Conservation (phyloP, 2,329 filamentous ascomycete species). For the Cyphellophora europaea region DNA sequence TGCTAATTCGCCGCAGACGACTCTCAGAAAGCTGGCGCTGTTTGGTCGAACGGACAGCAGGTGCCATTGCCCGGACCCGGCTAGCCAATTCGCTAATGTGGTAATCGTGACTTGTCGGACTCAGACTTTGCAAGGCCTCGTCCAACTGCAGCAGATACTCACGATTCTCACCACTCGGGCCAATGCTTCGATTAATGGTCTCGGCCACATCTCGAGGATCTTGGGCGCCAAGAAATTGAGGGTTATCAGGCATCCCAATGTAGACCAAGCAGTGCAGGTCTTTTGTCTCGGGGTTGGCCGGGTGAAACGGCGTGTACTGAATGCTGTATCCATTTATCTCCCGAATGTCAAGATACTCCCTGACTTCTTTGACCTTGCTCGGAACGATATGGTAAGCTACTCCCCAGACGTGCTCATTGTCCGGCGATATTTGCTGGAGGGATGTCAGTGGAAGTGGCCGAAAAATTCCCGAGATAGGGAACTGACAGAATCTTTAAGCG, state of each 20-base stretch:
- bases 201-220: slow-evolving; percentile 24
- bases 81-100: slow-evolving; percentile 76
- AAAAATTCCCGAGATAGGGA: background rate
- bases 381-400: slow-evolving; percentile 78
- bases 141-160: slow-evolving; percentile 84
- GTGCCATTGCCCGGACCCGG: slow-evolving; percentile 54
- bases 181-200: slow-evolving; percentile 69
- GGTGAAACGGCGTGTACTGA: slow-evolving; percentile 78
- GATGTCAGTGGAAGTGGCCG: background rate
- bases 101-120: slow-evolving; percentile 66
- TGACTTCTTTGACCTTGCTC: slow-evolving; percentile 66
- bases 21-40: slow-evolving; percentile 17
- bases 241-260: slow-evolving; percentile 87
- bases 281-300: slow-evolving; percentile 29
- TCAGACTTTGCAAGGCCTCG: slow-evolving; percentile 60
- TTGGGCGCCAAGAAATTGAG: slow-evolving; percentile 71
- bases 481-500: slow-evolving; percentile 54
- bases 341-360: slow-evolving; percentile 84
- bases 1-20: slow-evolving; percentile 36
- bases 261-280: slow-evolving; percentile 64
- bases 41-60: slow-evolving; percentile 5
- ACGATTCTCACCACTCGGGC: slow-evolving; percentile 79
- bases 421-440: background rate
- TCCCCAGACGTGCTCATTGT: slow-evolving; percentile 62
- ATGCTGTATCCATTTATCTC: slow-evolving; percentile 97